These are phyloP conservation scores for Camelina laxa DNA, from an alignment of 345 rosid genomes.

Conservation along the genomic window DNA sequence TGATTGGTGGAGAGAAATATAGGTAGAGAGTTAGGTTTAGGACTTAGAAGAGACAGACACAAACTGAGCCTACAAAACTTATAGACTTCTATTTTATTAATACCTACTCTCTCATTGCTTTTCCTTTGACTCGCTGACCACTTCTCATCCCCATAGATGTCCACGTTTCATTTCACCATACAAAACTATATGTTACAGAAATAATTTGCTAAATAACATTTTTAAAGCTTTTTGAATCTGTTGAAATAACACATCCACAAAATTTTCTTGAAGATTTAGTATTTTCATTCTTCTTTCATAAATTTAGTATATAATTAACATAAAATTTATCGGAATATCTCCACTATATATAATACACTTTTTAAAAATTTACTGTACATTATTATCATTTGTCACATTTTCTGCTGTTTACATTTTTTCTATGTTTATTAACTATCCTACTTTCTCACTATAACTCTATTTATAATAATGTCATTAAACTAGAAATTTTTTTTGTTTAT, in stretches of 20 bases:
- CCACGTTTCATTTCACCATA: conserved; percentile 22
- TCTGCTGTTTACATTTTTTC: too few species aligned
- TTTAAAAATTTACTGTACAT: too few species aligned
- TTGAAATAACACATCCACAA: neutral
- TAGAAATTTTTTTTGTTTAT: too few species aligned
- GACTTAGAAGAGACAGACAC: conserved; percentile 40
- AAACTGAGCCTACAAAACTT: conserved; percentile 37
- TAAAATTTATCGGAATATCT: too few species aligned
- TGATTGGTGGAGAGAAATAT: conserved; percentile 25
- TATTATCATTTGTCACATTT: too few species aligned
- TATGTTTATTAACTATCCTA: too few species aligned
- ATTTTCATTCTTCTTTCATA: neutral
- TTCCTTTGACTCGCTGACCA: conserved; percentile 43
- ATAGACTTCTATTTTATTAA: conserved; percentile 39
- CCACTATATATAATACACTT: too few species aligned
- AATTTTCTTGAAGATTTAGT: neutral
- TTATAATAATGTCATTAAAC: too few species aligned
- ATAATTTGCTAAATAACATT: neutral
- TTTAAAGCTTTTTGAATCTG: neutral
- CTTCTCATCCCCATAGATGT: conserved; percentile 6
- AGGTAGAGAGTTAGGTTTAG: conserved; percentile 35
- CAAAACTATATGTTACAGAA: conserved; percentile 6
- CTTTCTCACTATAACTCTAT: too few species aligned
- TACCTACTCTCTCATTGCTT: conserved; percentile 30
- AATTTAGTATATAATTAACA: neutral